Evolutionary conservation across 2,329 filamentous ascomycete species (phyloP), one percentile per base, ranked within the genome.

Genomic region (Rhynchosporium agropyri): DNA sequence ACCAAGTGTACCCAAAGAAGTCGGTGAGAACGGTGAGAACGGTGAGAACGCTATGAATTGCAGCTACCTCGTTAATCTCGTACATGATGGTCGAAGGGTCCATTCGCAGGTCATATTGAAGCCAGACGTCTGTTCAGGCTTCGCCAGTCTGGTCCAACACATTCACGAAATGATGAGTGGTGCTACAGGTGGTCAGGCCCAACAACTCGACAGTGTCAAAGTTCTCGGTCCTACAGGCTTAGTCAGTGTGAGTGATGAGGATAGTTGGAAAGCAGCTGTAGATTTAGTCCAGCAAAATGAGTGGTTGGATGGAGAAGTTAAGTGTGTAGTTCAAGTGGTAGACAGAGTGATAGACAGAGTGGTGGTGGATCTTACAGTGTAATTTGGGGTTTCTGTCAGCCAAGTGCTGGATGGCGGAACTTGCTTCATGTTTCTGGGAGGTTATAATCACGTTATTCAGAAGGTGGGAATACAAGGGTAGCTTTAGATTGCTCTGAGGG

Each of bases 241-340:
- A 50, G 51, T 71, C 4, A 63, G 65, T 28, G 61, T 74, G 15
- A 61, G 55, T 10, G 63, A 66, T 29, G 70, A 74, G 38, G 67
- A 70, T 15, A 63, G 43, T 40, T 74, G 70, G 71, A 58, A 26
- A 2, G 62, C 66, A 10, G 63, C 64, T 45, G 49, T 73, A 9
- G 45, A 56, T 36, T 58, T 33, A 45, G 61, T 74, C 12, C 61
- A 53, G 45, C 61, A 69, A 12, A 58, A 60, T n/a, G 70, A 71
- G 29, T 74, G 71, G 70, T 70, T 75, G 72, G 72, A 74, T 63
- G 68, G 71, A 55, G 68, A 71, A 10, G 65, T 73, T 12, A 71
- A 64, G 49, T 64, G 69, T 55, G 59, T 74, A 15, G 64, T 68
- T 20, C 58, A 70, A 36, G 60, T 71, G 9, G 64, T 65, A 40